phyloP scores from a whole-genome alignment of 2,329 filamentous ascomycete genomes.

The Truncatella angustata region DNA sequence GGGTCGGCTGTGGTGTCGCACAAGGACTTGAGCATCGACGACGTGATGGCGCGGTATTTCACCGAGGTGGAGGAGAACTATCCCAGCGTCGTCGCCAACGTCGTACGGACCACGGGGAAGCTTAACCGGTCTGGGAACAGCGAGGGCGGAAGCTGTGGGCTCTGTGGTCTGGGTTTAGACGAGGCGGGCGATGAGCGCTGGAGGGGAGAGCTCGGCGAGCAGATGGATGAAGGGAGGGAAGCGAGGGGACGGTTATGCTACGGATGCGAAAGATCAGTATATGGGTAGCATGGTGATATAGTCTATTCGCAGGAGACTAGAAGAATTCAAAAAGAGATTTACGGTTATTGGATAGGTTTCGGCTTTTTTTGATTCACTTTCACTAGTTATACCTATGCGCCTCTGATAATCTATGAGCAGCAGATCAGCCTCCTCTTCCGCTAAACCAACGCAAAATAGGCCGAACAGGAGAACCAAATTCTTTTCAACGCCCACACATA shows the following conservation, averaged over 20 bases:
- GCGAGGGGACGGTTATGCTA: constrained; percentile 59
- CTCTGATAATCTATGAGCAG: no score
- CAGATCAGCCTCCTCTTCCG: no score
- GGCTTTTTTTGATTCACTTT: no score
- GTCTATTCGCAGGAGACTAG: no score
- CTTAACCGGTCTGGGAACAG: constrained; percentile 50
- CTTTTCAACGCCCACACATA: no score
- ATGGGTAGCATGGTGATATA: constrained; percentile 28
- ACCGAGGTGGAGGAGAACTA: constrained; percentile 81
- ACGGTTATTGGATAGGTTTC: no score
- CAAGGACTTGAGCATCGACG: constrained; percentile 83
- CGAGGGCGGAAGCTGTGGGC: constrained; percentile 49
- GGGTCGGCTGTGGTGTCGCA: constrained; percentile 57
- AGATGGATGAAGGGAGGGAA: constrained; percentile 10
- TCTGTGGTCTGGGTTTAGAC: constrained; percentile 69
- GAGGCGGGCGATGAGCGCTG: constrained; percentile 62
- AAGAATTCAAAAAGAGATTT: no score
- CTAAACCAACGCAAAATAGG: no score
- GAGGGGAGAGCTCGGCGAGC: constrained; percentile 58
- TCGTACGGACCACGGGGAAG: constrained; percentile 88
- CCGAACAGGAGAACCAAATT: no score
- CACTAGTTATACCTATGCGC: no score
- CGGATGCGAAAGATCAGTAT: constrained; percentile 67
- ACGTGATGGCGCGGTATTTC: constrained; percentile 88
- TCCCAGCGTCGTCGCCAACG: constrained; percentile 90